Evolutionary conservation across 2,329 filamentous ascomycete genomes (phyloP).

Genomic region (Chrysoporthe puriensis): DNA sequence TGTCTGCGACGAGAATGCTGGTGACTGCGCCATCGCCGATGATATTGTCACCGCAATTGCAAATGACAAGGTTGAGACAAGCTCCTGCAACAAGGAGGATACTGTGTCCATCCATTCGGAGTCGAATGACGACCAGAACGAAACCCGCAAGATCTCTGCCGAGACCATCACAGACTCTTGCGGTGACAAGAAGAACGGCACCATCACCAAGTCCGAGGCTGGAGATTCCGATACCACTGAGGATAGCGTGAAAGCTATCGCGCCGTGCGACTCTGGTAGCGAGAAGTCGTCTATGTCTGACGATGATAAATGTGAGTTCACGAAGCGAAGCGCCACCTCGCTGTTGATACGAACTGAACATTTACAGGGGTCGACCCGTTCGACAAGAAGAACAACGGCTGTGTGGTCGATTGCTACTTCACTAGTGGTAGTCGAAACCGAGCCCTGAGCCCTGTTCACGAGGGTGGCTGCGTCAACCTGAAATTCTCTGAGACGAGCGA

Average conservation of each 20-base stretch:
- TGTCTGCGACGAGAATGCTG: not conserved
- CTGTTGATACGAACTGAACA: not conserved
- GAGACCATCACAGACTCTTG: not conserved
- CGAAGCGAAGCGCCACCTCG: not conserved
- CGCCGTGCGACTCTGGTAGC: too few species aligned
- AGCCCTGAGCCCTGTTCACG: constrained; percentile 17
- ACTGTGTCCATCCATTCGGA: not conserved
- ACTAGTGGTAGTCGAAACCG: constrained; percentile 13
- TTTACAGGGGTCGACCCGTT: constrained; percentile 15
- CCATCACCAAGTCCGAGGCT: not conserved
- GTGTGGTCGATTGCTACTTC: constrained; percentile 23
- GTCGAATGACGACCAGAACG: not conserved
- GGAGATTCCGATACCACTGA: not conserved
- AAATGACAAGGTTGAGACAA: not conserved
- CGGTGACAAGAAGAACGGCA: not conserved
- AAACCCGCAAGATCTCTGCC: not conserved
- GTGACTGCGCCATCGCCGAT: not conserved
- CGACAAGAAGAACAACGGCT: constrained; percentile 18
- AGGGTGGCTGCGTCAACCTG: constrained; percentile 19
- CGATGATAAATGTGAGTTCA: constrained; percentile 11
- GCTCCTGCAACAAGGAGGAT: not conserved
- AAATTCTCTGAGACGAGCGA: constrained; percentile 20
- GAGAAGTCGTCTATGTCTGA: not conserved
- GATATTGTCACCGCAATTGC: not conserved
- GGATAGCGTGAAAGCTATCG: not conserved